Evolutionary conservation across 306 rosid species (phyloP), one percentile per base, ranked within the genome.

Genomic region (Dalbergia oliveri): DNA sequence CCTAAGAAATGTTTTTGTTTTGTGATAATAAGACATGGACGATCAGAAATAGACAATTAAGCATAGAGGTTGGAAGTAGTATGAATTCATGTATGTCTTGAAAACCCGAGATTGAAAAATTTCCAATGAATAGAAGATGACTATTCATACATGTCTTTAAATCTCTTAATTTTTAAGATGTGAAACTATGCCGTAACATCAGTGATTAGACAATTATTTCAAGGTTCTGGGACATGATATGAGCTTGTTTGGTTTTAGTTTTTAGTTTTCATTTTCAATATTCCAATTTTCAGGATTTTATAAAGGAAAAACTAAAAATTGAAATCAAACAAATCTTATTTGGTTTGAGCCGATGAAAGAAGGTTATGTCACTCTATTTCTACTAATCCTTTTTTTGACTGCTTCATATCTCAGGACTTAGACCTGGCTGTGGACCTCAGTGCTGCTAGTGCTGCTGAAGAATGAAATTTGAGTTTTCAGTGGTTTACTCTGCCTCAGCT

Each of bases 401-500:
- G 34, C 45, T 80, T 80, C 72, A 11, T 72, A 69, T 35, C 69
- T 75, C 87, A 89, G 93, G 86, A 33, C 6, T 65, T 89, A 76
- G 93, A 89, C 82, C 89, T 89, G 63, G 83, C 91, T 31, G 93
- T 85, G 75, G 93, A 89, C 77, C 87, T 87, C 34, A 89, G 88
- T 87, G 89, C 91, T 79, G 91, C 93, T 18, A 89, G 89, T 79
- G 91, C 93, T 58, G 77, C 87, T 54, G 87, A 81, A 64, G 89
- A 67, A 71, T 89, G 79, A 87, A 45, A 61, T 9, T 31, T 23
- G 9, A 57, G 74, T 62, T 60, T 72, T 37, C 21, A 3, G 39
- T 11, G 11, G 69, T 53, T 5, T 9, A 69, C 21, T 45, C 16
- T 16, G 49, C 53, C 31, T 49, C 53, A 68, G 49, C n/a, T 13